phyloP scores from a whole-genome alignment of 805 yeast species.

The Geotrichum ghanense region DNA sequence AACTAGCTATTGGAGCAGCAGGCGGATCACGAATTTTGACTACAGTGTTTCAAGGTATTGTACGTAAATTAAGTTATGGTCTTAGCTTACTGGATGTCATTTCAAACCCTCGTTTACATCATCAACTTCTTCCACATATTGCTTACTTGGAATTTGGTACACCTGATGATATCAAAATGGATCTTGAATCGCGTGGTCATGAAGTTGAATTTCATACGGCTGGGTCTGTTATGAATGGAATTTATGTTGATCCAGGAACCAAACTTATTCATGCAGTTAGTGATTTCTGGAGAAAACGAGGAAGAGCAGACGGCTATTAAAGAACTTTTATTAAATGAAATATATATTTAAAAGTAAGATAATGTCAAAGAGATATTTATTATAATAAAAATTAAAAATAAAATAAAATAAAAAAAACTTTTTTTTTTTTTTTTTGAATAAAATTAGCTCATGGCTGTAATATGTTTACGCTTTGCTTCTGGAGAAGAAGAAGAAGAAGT shows the following conservation, averaged over 20 bases:
- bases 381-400: too few relatives aligned
- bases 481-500: too few relatives aligned
- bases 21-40: constrained; percentile 88
- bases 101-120: constrained; percentile 77
- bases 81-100: constrained; percentile 55
- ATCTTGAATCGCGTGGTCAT: constrained; percentile 39
- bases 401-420: too few relatives aligned
- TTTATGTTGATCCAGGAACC: constrained; percentile 27
- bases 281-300: constrained; percentile 85
- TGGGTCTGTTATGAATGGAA: constrained; percentile 48
- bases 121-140: constrained; percentile 71
- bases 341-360: too few relatives aligned
- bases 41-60: constrained; percentile 69
- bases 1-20: constrained; percentile 77
- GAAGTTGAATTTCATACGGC: constrained; percentile 31
- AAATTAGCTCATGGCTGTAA: too few relatives aligned
- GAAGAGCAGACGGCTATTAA: constrained; percentile 56
- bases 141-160: constrained; percentile 49
- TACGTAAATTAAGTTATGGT: constrained; percentile 49
- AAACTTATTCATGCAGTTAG: constrained; percentile 60
- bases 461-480: too few relatives aligned
- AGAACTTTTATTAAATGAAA: too few relatives aligned
- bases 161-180: constrained; percentile 23
- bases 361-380: too few relatives aligned
- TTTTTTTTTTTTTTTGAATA: too few relatives aligned